A percentile compares a stretch with the other conserved stretches of the same genome.
Conservation (phyloP, 1,284 basidiomycete genomes). For the Trichosporon sp. region DNA sequence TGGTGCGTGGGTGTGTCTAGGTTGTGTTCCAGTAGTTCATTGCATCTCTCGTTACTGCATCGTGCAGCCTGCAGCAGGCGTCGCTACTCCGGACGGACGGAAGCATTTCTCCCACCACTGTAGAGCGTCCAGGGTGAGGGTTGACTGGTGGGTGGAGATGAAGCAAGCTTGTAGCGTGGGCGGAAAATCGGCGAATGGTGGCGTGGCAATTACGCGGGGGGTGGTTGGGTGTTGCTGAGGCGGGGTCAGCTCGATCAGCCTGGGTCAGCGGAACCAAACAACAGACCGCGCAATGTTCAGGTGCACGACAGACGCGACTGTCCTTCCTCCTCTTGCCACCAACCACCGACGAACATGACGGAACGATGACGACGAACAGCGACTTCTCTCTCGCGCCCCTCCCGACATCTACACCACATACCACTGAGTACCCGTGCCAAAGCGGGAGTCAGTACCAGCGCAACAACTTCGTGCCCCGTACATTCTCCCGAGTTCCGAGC, state of each 20-base stretch:
- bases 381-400: background rate
- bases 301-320: conserved; percentile 1
- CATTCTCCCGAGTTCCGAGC: conserved; percentile 45
- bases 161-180: background rate
- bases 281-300: conserved; percentile 14
- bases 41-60: conserved; percentile 5
- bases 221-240: background rate
- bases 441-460: conserved; percentile 33
- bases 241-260: background rate
- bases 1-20: conserved; percentile 44
- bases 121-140: background rate
- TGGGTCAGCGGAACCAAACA: conserved; percentile 10
- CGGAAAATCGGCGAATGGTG: conserved; percentile 17
- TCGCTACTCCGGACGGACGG: background rate
- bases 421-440: background rate
- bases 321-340: conserved; percentile 23
- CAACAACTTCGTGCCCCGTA: conserved; percentile 44
- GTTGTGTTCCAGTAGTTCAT: background rate
- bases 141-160: background rate
- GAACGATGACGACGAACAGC: background rate
- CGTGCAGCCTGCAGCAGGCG: background rate
- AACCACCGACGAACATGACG: background rate
- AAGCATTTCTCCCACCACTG: background rate
- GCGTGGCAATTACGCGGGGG: conserved; percentile 12
- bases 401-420: background rate